A percentile compares a stretch with the other conserved stretches of the same genome.
phyloP scores from a whole-genome alignment of 495 filamentous ascomycete species.

The Annulohypoxylon moriforme region DNA sequence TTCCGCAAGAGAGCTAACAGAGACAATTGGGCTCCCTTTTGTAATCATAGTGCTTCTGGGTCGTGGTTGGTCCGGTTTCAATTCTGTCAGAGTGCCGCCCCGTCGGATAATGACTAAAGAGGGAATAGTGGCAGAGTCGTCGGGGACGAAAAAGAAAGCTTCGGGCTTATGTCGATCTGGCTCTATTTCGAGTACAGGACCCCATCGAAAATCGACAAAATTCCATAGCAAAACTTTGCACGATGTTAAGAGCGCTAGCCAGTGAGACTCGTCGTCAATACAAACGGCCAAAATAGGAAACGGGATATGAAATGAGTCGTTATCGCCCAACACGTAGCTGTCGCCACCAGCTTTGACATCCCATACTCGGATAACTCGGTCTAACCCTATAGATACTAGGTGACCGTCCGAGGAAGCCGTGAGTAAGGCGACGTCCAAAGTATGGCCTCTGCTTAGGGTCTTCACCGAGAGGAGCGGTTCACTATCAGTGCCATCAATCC shows the following conservation, averaged over 20 bases:
- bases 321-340: slow-evolving; percentile 54
- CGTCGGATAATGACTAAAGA: slow-evolving; percentile 66
- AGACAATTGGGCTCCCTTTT: slow-evolving; percentile 56
- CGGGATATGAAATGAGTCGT: slow-evolving; percentile 48
- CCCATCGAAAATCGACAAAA: slow-evolving; percentile 63
- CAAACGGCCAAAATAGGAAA: slow-evolving; percentile 70
- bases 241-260: slow-evolving; percentile 71
- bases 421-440: slow-evolving; percentile 72
- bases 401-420: slow-evolving; percentile 66
- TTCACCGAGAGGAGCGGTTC: slow-evolving; percentile 66
- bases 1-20: slow-evolving; percentile 55
- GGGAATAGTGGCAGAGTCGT: slow-evolving; percentile 48
- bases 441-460: slow-evolving; percentile 69
- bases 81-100: slow-evolving; percentile 67
- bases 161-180: slow-evolving; percentile 64
- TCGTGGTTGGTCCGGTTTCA: slow-evolving; percentile 51
- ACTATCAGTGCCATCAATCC: slow-evolving; percentile 53
- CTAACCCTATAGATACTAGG: slow-evolving; percentile 73
- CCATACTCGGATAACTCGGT: slow-evolving; percentile 71
- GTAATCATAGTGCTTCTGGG: slow-evolving; percentile 55
- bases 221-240: slow-evolving; percentile 68
- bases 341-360: slow-evolving; percentile 59
- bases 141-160: slow-evolving; percentile 67
- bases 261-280: slow-evolving; percentile 68
- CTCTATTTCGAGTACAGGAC: slow-evolving; percentile 58